Percentiles rank a stretch among this genome's conserved stretches.
Conservation (phyloP, 495 filamentous ascomycete species). For the Penicillium egyptiacum region DNA sequence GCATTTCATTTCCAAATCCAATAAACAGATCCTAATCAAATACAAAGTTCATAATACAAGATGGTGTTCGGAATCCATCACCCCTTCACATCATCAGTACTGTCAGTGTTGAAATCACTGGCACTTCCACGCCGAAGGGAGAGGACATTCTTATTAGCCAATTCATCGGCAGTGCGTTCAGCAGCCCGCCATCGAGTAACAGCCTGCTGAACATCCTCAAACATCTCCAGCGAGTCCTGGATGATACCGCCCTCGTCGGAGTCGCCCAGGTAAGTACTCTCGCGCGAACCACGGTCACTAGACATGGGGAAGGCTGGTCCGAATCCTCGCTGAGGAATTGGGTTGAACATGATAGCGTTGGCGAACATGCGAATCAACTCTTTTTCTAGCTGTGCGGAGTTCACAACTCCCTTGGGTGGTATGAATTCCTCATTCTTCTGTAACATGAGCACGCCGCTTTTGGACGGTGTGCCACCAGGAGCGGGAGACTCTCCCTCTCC, state of each 20-base stretch:
- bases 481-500: slow-evolving; percentile 47
- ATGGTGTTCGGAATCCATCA: slow-evolving; percentile 17
- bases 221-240: slow-evolving; percentile 80
- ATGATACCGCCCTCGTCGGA: slow-evolving; percentile 78
- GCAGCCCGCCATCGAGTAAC: slow-evolving; percentile 59
- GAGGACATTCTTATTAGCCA: slow-evolving; percentile 44
- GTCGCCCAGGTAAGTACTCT: slow-evolving; percentile 49
- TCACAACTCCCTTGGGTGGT: slow-evolving; percentile 89
- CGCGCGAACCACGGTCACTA: slow-evolving; percentile 37
- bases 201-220: slow-evolving; percentile 67
- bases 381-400: slow-evolving; percentile 89
- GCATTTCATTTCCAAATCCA: slow-evolving; percentile 13
- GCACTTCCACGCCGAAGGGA: slow-evolving; percentile 44
- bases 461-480: slow-evolving; percentile 37
- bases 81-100: slow-evolving; percentile 43
- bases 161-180: slow-evolving; percentile 49
- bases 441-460: slow-evolving; percentile 50
- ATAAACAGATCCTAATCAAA: slow-evolving; percentile 19
- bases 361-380: slow-evolving; percentile 97
- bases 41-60: slow-evolving; percentile 29
- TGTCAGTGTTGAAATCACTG: slow-evolving; percentile 46
- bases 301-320: slow-evolving; percentile 58
- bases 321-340: slow-evolving; percentile 66
- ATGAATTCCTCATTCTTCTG: slow-evolving; percentile 71
- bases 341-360: slow-evolving; percentile 97